Percentiles rank a stretch among this genome's conserved stretches.
Evolutionary conservation across 1,284 basidiomycete species (phyloP).

Genomic region (Heterobasidion parviporum): DNA sequence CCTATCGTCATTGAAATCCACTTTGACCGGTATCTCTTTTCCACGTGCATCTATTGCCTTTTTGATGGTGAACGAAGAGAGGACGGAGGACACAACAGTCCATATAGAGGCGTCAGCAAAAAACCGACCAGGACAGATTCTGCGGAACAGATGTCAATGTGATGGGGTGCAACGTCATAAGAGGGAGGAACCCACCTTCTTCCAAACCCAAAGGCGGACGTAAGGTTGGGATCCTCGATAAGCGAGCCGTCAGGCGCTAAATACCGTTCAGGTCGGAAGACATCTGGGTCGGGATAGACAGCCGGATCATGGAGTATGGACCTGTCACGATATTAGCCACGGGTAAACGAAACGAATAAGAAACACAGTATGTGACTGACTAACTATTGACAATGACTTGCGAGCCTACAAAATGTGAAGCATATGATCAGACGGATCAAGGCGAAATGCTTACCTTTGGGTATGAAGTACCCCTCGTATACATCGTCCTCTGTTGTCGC

Average conservation of each 20-base stretch:
- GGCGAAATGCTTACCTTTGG: neutral
- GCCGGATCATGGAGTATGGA: neutral
- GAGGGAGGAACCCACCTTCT: neutral
- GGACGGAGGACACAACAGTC: neutral
- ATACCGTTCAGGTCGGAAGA: neutral
- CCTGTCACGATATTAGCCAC: neutral
- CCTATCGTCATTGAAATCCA: neutral
- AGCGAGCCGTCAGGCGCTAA: neutral
- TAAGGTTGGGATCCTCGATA: neutral
- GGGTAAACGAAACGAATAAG: neutral
- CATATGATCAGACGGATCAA: neutral
- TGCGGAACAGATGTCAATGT: neutral
- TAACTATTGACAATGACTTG: neutral
- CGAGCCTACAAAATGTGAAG: neutral
- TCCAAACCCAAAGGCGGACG: neutral
- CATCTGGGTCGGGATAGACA: neutral
- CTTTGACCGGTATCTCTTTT: neutral
- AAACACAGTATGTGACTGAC: neutral
- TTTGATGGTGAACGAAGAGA: neutral
- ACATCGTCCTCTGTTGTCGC: neutral
- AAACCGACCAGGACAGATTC: neutral
- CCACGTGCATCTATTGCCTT: neutral
- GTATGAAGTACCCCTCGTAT: neutral
- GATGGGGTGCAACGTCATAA: neutral
- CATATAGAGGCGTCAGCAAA: neutral